These are phyloP conservation scores for Xerocomellus intermedius DNA, from an alignment of 768 basidiomycete genomes.

Conservation along the genomic window DNA sequence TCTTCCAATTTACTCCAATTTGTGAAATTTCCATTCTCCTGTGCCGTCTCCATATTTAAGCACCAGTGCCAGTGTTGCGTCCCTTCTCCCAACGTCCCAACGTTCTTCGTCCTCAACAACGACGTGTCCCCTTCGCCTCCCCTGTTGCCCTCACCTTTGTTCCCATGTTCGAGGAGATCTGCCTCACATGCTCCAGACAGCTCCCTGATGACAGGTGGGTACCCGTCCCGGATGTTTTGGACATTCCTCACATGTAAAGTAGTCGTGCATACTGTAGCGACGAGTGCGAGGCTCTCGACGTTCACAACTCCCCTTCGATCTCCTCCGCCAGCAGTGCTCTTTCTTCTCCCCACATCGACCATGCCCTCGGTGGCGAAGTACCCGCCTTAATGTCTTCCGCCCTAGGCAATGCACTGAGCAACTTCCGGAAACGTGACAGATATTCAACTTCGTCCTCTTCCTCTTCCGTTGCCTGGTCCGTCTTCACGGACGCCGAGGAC, in stretches of 20 bases:
- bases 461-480: constrained; percentile 66
- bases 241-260: constrained; percentile 26
- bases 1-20: constrained; percentile 28
- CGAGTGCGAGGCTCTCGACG: constrained; percentile 60
- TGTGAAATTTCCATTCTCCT: constrained; percentile 39
- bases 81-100: constrained; percentile 20
- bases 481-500: constrained; percentile 63
- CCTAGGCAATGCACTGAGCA: constrained; percentile 54
- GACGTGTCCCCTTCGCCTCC: background rate
- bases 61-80: constrained; percentile 14
- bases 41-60: constrained; percentile 38
- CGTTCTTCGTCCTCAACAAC: constrained; percentile 11
- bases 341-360: constrained; percentile 62
- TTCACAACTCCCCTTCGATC: constrained; percentile 59
- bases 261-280: constrained; percentile 73
- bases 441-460: constrained; percentile 64
- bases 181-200: constrained; percentile 68
- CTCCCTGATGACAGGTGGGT: constrained; percentile 62
- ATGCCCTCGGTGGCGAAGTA: constrained; percentile 55
- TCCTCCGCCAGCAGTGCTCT: constrained; percentile 65
- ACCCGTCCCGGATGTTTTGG: constrained; percentile 12
- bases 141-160: constrained; percentile 1
- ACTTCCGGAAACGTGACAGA: constrained; percentile 45
- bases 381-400: constrained; percentile 60
- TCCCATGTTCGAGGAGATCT: constrained; percentile 77